Conservation (phyloP, 331 rosid species). For the Telfairia occidentalis region DNA sequence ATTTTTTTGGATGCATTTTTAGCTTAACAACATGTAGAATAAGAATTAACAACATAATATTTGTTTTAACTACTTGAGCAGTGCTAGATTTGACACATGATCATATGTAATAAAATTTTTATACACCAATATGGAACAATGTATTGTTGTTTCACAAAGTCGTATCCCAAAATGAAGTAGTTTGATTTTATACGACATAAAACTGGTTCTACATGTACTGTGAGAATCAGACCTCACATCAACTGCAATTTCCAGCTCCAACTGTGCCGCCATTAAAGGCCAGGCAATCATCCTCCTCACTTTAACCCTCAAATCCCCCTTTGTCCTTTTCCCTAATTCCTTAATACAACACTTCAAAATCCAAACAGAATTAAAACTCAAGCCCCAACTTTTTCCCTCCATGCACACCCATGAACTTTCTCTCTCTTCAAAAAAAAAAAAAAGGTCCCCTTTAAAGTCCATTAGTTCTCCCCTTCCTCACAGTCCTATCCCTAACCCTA, state of each 20-base stretch:
- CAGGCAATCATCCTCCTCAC: not conserved
- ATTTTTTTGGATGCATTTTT: no score
- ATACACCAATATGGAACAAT: no score
- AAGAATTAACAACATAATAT: no score
- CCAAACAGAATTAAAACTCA: not conserved
- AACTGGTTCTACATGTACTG: not conserved
- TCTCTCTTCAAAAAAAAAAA: not conserved
- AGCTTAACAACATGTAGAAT: no score
- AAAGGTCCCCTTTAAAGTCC: constrained; percentile 26
- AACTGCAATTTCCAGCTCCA: constrained; percentile 3
- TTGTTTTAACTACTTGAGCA: no score
- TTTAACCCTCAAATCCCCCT: not conserved
- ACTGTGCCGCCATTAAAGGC: not conserved
- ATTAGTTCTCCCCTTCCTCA: constrained; percentile 11
- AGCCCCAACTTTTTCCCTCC: constrained; percentile 38
- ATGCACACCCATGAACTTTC: constrained; percentile 35
- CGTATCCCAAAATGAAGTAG: not conserved
- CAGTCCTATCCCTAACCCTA: not conserved
- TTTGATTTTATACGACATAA: not conserved
- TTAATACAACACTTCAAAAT: not conserved
- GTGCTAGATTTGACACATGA: no score
- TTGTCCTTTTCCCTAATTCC: not conserved
- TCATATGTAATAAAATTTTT: no score
- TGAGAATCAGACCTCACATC: constrained; percentile 4
- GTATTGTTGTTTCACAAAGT: no score